Base-by-base conservation (phyloP, 768 basidiomycete genomes). In the Tricholoma terreum region DNA sequence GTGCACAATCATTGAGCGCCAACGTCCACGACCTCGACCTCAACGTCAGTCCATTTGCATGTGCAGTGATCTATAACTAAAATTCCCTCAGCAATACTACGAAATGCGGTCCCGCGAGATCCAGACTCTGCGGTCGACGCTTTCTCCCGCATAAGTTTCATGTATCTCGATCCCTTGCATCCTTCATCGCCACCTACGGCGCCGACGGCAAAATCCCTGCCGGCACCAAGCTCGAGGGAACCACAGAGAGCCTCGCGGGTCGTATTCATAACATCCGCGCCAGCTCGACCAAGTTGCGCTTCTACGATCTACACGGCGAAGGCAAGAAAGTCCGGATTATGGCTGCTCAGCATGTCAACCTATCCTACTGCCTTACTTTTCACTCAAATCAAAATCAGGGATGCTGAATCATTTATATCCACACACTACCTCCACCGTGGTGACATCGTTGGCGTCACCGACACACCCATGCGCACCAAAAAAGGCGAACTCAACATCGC, bases 111-210 rank as follows among this genome's bases (percentile, higher is more conserved):
- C 90, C 27, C 85, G 93, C 49, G 86, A 91, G 64, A 94, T 99
- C 65, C 83, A 86, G 61, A 84, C 86, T 63, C 84, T 99, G 60
- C 89, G 92, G 73, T 80, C 87, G 68, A 89, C 90, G 27, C 89
- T 89, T 70, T 73, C 82, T 6, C 96, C 95, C 97, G 6, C 97
- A 99, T 87, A 99, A 99, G 84, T 99, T 99, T 77, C 73, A 96
- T 63, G 95, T 98, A 19, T 78, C 87, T 55, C 78, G 74, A 60
- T 92, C 92, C 7, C 78, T 99, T 67, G 75, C 84, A 2, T 67
- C 75, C 4, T 99, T 87, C 75, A 82, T 98, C 70, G 70, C 79
- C 4, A 73, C 80, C 54, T 98, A 92, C 65, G 89, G 90, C 22
- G 21, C 63, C 7, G 89, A 92, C 50, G 90, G 88, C 52, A 80